These are phyloP conservation scores for Candida sojae DNA, from an alignment of 1,139 yeast species.

Conservation along the genomic window DNA sequence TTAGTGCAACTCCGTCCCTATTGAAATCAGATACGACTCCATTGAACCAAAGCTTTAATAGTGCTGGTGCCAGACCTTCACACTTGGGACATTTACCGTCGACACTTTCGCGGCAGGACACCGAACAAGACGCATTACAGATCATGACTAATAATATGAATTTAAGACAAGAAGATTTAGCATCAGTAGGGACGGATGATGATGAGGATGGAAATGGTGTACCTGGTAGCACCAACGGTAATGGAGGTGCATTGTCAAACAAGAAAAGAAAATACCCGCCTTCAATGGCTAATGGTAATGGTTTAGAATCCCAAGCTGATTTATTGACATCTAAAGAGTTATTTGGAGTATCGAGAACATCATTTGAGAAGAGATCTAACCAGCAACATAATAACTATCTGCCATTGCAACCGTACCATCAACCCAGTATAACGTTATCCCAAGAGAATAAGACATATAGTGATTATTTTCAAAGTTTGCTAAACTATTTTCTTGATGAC, in stretches of 20 bases:
- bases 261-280: constrained; percentile 3
- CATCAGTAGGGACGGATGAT: constrained; percentile 34
- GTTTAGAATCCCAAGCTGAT: constrained; percentile 24
- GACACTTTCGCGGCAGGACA: constrained; percentile 41
- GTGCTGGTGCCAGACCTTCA: constrained; percentile 20
- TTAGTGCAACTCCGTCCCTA: constrained; percentile 29
- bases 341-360: constrained; percentile 45
- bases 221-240: constrained; percentile 14
- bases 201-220: constrained; percentile 25
- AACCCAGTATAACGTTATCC: constrained; percentile 24
- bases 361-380: constrained; percentile 35
- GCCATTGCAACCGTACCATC: constrained; percentile 15
- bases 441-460: constrained; percentile 21
- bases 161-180: constrained; percentile 42
- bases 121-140: constrained; percentile 44
- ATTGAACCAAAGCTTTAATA: constrained; percentile 16
- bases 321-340: constrained; percentile 43
- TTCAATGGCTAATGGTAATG: constrained; percentile 5
- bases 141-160: constrained; percentile 36
- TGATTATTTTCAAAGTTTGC: constrained; percentile 39
- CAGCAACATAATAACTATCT: constrained; percentile 13
- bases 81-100: constrained; percentile 19
- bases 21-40: constrained; percentile 38
- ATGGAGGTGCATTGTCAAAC: constrained; percentile 15
- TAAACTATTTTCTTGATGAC: constrained; percentile 38